Evolutionary conservation across 495 filamentous ascomycete genomes (phyloP).

Genomic region (Xylaria flabelliformis): DNA sequence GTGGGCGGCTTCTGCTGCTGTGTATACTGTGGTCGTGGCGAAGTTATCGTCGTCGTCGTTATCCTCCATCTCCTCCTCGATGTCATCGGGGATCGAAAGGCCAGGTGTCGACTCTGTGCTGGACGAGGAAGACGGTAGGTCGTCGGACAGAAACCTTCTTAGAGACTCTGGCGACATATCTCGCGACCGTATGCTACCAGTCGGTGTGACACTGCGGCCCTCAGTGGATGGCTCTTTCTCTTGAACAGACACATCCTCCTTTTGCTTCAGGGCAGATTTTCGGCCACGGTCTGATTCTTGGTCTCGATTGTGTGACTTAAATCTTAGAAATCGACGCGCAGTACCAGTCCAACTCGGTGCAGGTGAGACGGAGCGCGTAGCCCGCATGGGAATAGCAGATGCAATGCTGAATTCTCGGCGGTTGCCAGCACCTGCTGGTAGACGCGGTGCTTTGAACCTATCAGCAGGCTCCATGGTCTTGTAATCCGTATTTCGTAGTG

Average conservation of each 20-base stretch:
- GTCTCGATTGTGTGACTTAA: constrained; percentile 26
- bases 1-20: constrained; percentile 26
- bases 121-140: constrained; percentile 37
- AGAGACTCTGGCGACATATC: constrained; percentile 58
- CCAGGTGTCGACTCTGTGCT: constrained; percentile 33
- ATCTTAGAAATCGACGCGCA: constrained; percentile 49
- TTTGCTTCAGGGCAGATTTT: constrained; percentile 23
- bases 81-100: constrained; percentile 56
- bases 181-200: constrained; percentile 48
- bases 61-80: constrained; percentile 50
- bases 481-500: constrained; percentile 55
- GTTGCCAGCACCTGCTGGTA: constrained; percentile 58
- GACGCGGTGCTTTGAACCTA: constrained; percentile 73
- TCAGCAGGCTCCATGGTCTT: constrained; percentile 80
- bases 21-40: constrained; percentile 54
- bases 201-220: constrained; percentile 42
- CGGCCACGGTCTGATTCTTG: constrained; percentile 35
- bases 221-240: constrained; percentile 33
- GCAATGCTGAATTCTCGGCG: constrained; percentile 54
- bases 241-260: constrained; percentile 21
- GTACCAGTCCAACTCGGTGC: constrained; percentile 51
- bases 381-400: constrained; percentile 60
- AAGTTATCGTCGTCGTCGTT: constrained; percentile 63
- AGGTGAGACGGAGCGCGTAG: constrained; percentile 57
- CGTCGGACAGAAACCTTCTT: constrained; percentile 50